phyloP scores from a whole-genome alignment of 345 rosid genomes.

The Brassica incana region DNA sequence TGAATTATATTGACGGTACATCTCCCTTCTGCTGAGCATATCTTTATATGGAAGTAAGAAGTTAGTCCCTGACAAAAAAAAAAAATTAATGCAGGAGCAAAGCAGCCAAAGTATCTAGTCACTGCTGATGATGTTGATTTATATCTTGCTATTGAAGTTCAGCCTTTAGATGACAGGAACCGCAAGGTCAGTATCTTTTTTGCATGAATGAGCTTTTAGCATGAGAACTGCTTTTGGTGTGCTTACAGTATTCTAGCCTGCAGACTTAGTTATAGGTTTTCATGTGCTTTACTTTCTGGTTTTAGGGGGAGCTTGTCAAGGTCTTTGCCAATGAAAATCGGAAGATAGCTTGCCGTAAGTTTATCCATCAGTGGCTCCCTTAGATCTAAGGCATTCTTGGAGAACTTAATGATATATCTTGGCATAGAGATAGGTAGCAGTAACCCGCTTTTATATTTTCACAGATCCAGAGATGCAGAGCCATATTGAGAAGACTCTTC shows the following conservation, averaged over 20 bases:
- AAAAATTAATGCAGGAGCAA: conserved; percentile 67
- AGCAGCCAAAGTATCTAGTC: conserved; percentile 94
- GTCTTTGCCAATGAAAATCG: conserved; percentile 92
- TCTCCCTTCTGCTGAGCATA: conserved; percentile 21
- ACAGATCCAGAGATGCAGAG: conserved; percentile 76
- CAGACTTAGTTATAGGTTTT: conserved; percentile 7
- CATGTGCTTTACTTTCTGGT: conserved; percentile 38
- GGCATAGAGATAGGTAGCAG: background rate
- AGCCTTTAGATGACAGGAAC: conserved; percentile 90
- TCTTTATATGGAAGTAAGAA: conserved; percentile 1
- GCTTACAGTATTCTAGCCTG: conserved; percentile 19
- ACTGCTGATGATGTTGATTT: conserved; percentile 95
- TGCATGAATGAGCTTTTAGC: background rate
- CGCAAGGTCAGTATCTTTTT: conserved; percentile 58
- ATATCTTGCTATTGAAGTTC: conserved; percentile 97
- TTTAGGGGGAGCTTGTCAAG: conserved; percentile 92
- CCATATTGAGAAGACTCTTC: conserved; percentile 64
- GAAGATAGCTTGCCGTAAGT: conserved; percentile 82
- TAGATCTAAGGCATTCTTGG: conserved; percentile 16
- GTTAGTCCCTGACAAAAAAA: background rate
- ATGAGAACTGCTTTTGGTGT: conserved; percentile 1
- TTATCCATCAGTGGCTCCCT: conserved; percentile 10
- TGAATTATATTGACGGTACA: conserved; percentile 91
- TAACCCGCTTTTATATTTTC: conserved; percentile 28
- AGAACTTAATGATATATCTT: background rate